Evolutionary conservation across 345 rosid species (phyloP), one percentile per base, ranked within the genome.

Genomic region (Boechera stricta): DNA sequence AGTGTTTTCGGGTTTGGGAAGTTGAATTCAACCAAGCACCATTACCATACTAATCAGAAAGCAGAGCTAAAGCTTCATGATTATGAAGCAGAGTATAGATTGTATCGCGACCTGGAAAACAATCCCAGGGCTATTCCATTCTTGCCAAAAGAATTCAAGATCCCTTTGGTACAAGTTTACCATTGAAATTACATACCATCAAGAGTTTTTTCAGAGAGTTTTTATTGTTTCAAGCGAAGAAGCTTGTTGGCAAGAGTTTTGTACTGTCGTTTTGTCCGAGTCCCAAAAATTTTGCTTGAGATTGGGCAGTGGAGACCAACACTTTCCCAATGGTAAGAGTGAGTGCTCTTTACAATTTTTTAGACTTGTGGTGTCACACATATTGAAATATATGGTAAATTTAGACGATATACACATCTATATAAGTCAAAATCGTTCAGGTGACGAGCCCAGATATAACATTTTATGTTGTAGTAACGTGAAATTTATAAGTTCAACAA

Each of bases 1-100:
- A 80, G 91, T n/a, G 21, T 94, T 7, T 92, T 94, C 44, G 97
- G 98, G 44, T 94, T 88, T 61, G 98, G 98, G 71, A 94, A 94
- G 79, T 83, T 83, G 21, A 78, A 76, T 64, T 75, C 72, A 0
- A 85, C 89, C 0, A 92, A 87, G 86, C 98, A 90, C 28, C 97
- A 94, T 80, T 92, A 94, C 71, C 96, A 94, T 78, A 88, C 95
- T 6, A 94, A 87, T 77, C 97, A 94, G 74, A 94, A 89, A 80
- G 83, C 85, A 6, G 98, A 94, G 90, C 90, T 94, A 7, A 65
- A 28, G 13, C 78, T 94, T 68, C 98, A 94, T 69, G 97, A 94
- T 79, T 94, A 94, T 57, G 87, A 80, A 67, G 97, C 98, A 0
- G 98, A 94, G 65, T 94, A 94, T 41, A 87, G 54, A 8, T 72